Evolutionary conservation across 768 basidiomycete species (phyloP), one percentile per base, ranked within the genome.

Genomic region (Amanita phalloides): DNA sequence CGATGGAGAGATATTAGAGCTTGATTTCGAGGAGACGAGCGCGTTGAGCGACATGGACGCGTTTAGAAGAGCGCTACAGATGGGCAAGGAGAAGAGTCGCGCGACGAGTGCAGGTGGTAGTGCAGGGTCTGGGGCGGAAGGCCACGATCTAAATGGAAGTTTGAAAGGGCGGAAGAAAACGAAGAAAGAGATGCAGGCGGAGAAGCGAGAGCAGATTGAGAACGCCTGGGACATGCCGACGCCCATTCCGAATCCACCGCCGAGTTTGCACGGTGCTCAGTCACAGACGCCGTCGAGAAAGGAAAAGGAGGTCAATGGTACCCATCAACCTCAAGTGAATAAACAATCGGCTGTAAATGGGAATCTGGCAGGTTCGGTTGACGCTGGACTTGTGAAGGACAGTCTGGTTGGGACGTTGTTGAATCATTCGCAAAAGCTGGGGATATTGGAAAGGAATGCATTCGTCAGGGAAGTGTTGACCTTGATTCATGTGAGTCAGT

Each of bases 1-100:
- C 2, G 60, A 61, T 8, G 71, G 71, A n/a, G 77, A 76, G 4
- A 77, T 89, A 23, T 75, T 88, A 8, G 86, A 88, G 62, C 77
- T 89, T 47, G 83, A 85, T 61, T 89, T 86, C 58, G 73, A 74
- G 4, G 86, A 88, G 51, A 88, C 76, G 39, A 81, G 83, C 53
- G 79, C 82, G 20, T 63, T 89, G 59, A 86, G 84, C 60, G 81
- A 88, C 56, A 77, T 79, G 2, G 75, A 74, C 45, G 74, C 75
- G 8, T 86, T 84, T 58, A 65, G 66, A 28, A 64, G 64, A 58
- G 72, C 65, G 53, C 55, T 66, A 53, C 58, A 57, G 43, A 44
- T 28, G 23, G 43, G 43, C 33, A 45, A 52, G 35, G 43, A 52
- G 51, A 41, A 32, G 33, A 43, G 6, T 30, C 48, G 25, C 2